Evolutionary conservation across 2,329 filamentous ascomycete species (phyloP).

Genomic region (Xylariaceae sp.): DNA sequence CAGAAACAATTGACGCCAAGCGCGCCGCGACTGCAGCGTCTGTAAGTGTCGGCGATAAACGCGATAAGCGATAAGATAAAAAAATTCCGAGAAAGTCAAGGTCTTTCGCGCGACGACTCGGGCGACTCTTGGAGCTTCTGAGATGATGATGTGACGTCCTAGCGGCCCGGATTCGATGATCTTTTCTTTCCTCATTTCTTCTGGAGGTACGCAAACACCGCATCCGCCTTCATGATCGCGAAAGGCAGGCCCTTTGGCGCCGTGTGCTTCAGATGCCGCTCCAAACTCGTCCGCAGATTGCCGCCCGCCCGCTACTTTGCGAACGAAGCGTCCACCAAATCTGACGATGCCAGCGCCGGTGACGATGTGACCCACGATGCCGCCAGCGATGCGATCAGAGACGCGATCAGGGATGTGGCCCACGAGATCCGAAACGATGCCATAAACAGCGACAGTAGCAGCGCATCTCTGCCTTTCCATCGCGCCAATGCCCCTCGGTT

Average conservation of each 20-base stretch:
- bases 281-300: conserved; percentile 30
- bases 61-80: background rate
- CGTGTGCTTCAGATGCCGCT: conserved; percentile 38
- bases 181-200: background rate
- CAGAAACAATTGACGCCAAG: background rate
- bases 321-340: background rate
- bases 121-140: background rate
- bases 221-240: conserved; percentile 35
- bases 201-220: background rate
- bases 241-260: conserved; percentile 31
- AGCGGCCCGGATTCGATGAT: background rate
- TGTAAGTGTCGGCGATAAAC: background rate
- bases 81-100: background rate
- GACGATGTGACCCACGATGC: background rate
- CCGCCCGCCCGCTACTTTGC: conserved; percentile 8
- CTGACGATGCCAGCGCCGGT: background rate
- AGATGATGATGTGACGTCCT: background rate
- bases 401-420: background rate
- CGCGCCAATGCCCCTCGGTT: too few relatives aligned
- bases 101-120: background rate
- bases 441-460: too few relatives aligned
- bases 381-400: background rate
- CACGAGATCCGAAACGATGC: background rate
- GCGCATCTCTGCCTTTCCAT: too few relatives aligned
- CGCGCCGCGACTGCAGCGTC: background rate